These are phyloP conservation scores for Cladosporium colombiae DNA, from an alignment of 2,329 filamentous ascomycete genomes.

Conservation along the genomic window DNA sequence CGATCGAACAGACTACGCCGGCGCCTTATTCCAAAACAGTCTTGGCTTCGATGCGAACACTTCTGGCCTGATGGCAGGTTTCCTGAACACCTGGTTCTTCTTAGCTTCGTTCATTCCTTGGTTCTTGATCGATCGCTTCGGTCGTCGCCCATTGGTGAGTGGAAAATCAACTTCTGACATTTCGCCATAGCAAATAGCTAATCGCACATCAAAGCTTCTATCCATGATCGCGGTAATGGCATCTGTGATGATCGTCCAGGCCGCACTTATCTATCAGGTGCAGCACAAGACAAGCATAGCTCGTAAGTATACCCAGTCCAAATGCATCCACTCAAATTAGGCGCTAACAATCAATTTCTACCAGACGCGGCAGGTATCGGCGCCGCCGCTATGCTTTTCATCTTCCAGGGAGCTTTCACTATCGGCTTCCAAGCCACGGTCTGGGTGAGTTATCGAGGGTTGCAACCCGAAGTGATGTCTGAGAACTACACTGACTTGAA, in stretches of 20 bases:
- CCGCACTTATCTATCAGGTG: constrained; percentile 42
- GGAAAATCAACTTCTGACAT: not conserved
- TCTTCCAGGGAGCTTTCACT: constrained; percentile 65
- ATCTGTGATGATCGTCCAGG: constrained; percentile 65
- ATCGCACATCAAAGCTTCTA: constrained; percentile 24
- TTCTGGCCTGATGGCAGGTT: constrained; percentile 35
- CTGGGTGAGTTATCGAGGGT: constrained; percentile 43
- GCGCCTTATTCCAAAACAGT: constrained; percentile 33
- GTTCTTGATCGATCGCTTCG: constrained; percentile 40
- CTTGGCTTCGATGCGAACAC: constrained; percentile 30
- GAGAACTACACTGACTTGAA: not conserved
- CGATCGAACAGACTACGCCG: constrained; percentile 28
- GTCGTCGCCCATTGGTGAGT: constrained; percentile 31
- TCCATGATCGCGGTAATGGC: constrained; percentile 50
- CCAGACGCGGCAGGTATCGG: constrained; percentile 26
- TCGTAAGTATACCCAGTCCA: not conserved
- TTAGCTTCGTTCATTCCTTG: constrained; percentile 36
- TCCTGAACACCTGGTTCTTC: constrained; percentile 44
- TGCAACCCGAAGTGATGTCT: not conserved
- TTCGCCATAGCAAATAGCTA: not conserved
- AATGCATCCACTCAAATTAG: not conserved
- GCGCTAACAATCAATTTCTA: not conserved
- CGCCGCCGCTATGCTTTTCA: constrained; percentile 59
- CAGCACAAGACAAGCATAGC: constrained; percentile 32
- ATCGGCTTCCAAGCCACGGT: constrained; percentile 62